Base-by-base conservation (phyloP, 371 early-diverging fungal species). In the Caulochytrium protostelioides region DNA sequence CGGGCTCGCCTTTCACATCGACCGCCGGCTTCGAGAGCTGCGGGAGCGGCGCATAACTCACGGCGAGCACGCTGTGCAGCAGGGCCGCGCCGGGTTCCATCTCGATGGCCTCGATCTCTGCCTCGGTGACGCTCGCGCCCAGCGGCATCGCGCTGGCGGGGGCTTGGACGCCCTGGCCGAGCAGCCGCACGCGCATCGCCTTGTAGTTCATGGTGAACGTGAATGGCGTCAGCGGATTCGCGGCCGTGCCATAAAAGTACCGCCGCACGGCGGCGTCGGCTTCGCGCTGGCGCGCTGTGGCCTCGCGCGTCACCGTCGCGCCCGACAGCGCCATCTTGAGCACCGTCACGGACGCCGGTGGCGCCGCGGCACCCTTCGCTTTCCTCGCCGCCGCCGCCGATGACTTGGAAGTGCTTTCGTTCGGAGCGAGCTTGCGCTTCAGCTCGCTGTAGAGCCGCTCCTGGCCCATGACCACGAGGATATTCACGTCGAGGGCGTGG, bases 121-220 rank as follows among this genome's bases (percentile, higher is more conserved):
- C 69, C 3, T 70, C 50, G 32, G 70, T 73, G 19, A 79, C 67
- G 14, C 76, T 81, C 58, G 72, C 73, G 4, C 92, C 95, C 19
- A 90, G 49, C 0, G 95, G 91, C 28, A 94, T 47, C 3, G 91
- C 85, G 10, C 86, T 84, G 0, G 87, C 73, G 0, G 91, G 91
- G 1, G 89, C 87, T 34, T 79, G 44, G 1, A 61, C 56, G 5
- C 72, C 72, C 46, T 85, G 81, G n/a, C 83, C 86, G 0, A 87
- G 74, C 6, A 75, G 65, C 53, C 80, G 63, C 3, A 91, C 61
- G 17, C 51, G 52, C 12, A 86, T 43, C 35, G 90, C 90, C 13
- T 69, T 46, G 39, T 76, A 83, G 10, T 65, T 58, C 23, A 85
- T 67, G 16, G 75, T 62, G 34, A 73, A 75, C 2, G 82, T 76